Evolutionary conservation across 306 rosid species (phyloP), one percentile per base, ranked within the genome.

Genomic region (Senna siamea): DNA sequence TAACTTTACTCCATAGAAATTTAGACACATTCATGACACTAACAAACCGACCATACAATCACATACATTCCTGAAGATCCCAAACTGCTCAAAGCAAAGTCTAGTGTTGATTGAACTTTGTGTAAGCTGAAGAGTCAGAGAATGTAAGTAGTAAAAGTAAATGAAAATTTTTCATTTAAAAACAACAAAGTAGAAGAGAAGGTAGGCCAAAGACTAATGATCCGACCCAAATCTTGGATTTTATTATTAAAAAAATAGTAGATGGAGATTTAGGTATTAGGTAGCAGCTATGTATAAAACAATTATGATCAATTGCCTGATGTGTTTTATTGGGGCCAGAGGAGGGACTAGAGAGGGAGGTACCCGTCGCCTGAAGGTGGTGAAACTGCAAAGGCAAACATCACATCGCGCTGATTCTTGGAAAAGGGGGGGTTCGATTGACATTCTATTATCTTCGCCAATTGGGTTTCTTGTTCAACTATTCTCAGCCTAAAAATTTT

Each of bases 381-480:
- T 85, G 82, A 88, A 88, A 82, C 90, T 84, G 84, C 93, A 81
- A 81, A 81, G 79, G 88, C 90, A 88, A 82, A 88, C 88, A 20
- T 85, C 90, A 44, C 93, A 88, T 76, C 87, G 86, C 18, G 88
- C 84, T 30, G 88, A 66, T 81, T 81, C 93, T 68, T 85, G 88
- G 76, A 85, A 88, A 66, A 80, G 54, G 65, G 93, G 93, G 43
- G 90, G 85, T 75, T 83, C 88, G 85, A 53, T 40, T 28, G 70
- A 77, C 76, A 72, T 81, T 9, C 9, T 76, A 13, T 61, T 30
- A 23, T 22, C 54, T 65, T 8, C 17, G 47, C 66, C 22, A 18
- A 63, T 17, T 20, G n/a, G 61, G 8, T 34, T 50, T 50, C 13
- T 41, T 12, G 61, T 58, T 56, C 54, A 14, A 22, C 23, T 9